A percentile compares a stretch with the other conserved stretches of the same genome.
Conservation (phyloP, 768 basidiomycete genomes). For the Tulasnella sp. region DNA sequence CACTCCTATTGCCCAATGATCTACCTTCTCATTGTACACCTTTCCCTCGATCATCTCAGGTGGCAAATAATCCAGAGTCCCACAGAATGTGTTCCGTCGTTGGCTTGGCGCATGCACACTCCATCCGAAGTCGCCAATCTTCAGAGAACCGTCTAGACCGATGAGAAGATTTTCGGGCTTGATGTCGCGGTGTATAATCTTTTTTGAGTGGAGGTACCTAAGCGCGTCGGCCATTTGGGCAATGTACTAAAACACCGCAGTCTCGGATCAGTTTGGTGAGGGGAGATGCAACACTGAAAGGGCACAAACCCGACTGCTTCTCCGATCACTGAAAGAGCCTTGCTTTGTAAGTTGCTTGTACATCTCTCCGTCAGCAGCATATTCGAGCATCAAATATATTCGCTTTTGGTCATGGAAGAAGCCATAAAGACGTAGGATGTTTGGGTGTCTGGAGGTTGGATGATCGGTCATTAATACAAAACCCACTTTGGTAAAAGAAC, state of each 20-base stretch:
- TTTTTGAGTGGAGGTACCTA: constrained; percentile 83
- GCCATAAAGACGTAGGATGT: constrained; percentile 88
- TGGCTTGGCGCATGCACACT: constrained; percentile 56
- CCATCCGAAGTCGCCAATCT: constrained; percentile 95
- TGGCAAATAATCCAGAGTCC: constrained; percentile 92
- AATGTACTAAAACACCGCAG: constrained; percentile 52
- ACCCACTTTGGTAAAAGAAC: constrained; percentile 3
- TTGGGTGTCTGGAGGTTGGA: constrained; percentile 66
- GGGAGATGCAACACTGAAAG: background rate
- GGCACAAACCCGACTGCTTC: constrained; percentile 48
- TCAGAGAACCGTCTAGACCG: constrained; percentile 91
- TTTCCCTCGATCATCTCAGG: constrained; percentile 52
- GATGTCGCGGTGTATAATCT: constrained; percentile 98
- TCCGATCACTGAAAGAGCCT: constrained; percentile 79
- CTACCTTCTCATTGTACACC: constrained; percentile 38
- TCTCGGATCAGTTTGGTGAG: background rate
- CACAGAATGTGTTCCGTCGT: constrained; percentile 77
- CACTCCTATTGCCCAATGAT: constrained; percentile 45
- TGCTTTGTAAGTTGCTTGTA: constrained; percentile 90
- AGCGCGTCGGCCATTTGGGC: constrained; percentile 98
- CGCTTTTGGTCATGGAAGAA: constrained; percentile 98
- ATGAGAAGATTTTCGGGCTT: constrained; percentile 96
- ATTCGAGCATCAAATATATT: constrained; percentile 97
- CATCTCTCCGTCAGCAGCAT: constrained; percentile 92
- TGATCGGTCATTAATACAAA: background rate